Evolutionary conservation across 148 eudicot species (phyloP), one percentile per base, ranked within the genome.

Genomic region (Cornus suecica): DNA sequence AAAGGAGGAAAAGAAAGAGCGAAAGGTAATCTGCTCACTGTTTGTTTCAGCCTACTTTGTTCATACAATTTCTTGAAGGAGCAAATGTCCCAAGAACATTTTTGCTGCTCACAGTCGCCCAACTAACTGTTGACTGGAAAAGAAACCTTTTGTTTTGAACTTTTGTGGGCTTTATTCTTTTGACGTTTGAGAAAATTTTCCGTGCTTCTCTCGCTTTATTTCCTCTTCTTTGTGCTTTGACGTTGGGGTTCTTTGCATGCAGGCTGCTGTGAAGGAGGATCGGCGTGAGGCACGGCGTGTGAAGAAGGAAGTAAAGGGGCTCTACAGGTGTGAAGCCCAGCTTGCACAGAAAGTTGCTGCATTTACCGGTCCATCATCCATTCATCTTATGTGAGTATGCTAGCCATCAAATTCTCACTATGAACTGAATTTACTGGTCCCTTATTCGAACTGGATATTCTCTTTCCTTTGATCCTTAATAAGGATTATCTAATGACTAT

Each of bases 1-100:
- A 16, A 93, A 96, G 87, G 99, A 93, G 82, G 99, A 96, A 74
- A 96, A 93, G 93, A 96, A 93, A 83, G 94, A 93, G 84, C 80
- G 99, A 69, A 96, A 93, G 98, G 99, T 91, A 85, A 85, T 26
- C 2, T 75, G 41, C 52, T 58, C 24, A 51, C 62, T 72, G 73
- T 24, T 78, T 48, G 18, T 32, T 26, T 25, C 41, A 51, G 15
- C 70, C 64, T 74, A 42, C 45, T 58, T 72, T 73, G 10, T 23
- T 51, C 26, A 0, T 48, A 1, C 20, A 11, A 18, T 58, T 58
- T 58, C 7, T 18, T 58, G 23, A 37, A 37, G 42, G 0, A 6
- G 42, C 42, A 37, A 37, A 3, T 37, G 6, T 37, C 9, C 7
- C 28, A 7, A 13, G 74, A 72, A 56, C 66, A 37, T 42, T 73